phyloP scores from a whole-genome alignment of 345 rosid genomes.

The Eucalyptus cloeziana region DNA sequence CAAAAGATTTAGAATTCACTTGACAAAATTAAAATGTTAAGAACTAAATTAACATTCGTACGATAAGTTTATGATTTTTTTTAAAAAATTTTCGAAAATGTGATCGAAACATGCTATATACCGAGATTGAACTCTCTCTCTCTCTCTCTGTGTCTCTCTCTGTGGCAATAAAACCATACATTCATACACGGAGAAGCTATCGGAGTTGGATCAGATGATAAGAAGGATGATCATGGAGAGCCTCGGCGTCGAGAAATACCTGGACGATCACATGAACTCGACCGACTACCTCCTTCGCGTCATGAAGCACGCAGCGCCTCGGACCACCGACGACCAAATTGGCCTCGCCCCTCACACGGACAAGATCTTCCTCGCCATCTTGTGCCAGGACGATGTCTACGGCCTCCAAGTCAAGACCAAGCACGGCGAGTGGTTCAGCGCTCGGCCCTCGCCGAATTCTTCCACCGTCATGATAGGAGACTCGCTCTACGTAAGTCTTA shows the following conservation, averaged over 20 bases:
- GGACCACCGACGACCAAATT: slow-evolving; percentile 25
- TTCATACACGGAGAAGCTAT: slow-evolving; percentile 11
- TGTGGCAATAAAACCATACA: slow-evolving; percentile 16
- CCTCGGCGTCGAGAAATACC: slow-evolving; percentile 22
- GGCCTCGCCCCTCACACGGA: slow-evolving; percentile 38
- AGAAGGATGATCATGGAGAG: slow-evolving; percentile 47
- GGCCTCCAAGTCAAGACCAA: slow-evolving; percentile 36
- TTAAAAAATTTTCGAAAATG: accelerated
- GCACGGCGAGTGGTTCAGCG: slow-evolving; percentile 35
- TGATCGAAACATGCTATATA: background rate
- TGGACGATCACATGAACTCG: slow-evolving; percentile 33
- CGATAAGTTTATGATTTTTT: accelerated
- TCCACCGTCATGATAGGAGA: slow-evolving; percentile 48
- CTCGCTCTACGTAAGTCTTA: slow-evolving; percentile 24
- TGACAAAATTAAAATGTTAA: too few species aligned
- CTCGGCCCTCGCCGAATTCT: slow-evolving; percentile 36
- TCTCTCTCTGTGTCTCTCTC: background rate
- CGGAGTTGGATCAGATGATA: slow-evolving; percentile 20
- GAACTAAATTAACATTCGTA: accelerated
- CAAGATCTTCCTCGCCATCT: slow-evolving; percentile 45
- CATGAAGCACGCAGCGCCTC: slow-evolving; percentile 51
- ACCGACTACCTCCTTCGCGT: slow-evolving; percentile 37
- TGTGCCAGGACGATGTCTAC: slow-evolving; percentile 43
- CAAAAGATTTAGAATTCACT: too few species aligned
- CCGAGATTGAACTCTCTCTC: background rate